These are phyloP conservation scores for Orbilia ellipsospora DNA, from an alignment of 2,329 filamentous ascomycete genomes.

Conservation along the genomic window DNA sequence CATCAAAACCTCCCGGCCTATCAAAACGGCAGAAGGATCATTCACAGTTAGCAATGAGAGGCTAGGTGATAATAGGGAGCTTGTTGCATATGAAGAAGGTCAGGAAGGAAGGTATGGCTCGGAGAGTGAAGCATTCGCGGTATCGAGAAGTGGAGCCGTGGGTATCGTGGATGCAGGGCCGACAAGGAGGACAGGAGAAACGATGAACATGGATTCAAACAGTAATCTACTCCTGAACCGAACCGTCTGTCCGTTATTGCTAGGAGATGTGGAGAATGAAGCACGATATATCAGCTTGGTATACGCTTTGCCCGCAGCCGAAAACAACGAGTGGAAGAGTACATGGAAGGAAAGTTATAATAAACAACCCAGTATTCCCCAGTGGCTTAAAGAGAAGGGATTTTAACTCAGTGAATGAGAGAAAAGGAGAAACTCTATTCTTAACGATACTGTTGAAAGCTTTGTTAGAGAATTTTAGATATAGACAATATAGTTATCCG, in stretches of 20 bases:
- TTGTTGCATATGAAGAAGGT: constrained; percentile 63
- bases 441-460: too few relatives aligned
- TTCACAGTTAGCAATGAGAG: constrained; percentile 73
- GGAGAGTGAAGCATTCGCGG: constrained; percentile 62
- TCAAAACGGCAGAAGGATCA: constrained; percentile 78
- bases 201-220: constrained; percentile 81
- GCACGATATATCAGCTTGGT: constrained; percentile 77
- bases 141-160: constrained; percentile 67
- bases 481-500: too few relatives aligned
- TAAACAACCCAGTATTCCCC: constrained; percentile 10
- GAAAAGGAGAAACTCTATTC: too few relatives aligned
- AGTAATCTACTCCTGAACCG: constrained; percentile 79
- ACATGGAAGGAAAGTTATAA: constrained; percentile 22
- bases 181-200: constrained; percentile 68
- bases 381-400: constrained; percentile 18
- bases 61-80: constrained; percentile 70
- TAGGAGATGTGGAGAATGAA: constrained; percentile 69
- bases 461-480: too few relatives aligned
- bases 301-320: constrained; percentile 72
- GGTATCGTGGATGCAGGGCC: constrained; percentile 65
- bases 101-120: constrained; percentile 64
- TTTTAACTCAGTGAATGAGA: neutral
- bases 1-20: constrained; percentile 70
- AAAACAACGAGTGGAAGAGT: constrained; percentile 19
- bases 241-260: constrained; percentile 77